Base-by-base conservation (phyloP, 306 rosid species). In the Nissolia schottii region DNA sequence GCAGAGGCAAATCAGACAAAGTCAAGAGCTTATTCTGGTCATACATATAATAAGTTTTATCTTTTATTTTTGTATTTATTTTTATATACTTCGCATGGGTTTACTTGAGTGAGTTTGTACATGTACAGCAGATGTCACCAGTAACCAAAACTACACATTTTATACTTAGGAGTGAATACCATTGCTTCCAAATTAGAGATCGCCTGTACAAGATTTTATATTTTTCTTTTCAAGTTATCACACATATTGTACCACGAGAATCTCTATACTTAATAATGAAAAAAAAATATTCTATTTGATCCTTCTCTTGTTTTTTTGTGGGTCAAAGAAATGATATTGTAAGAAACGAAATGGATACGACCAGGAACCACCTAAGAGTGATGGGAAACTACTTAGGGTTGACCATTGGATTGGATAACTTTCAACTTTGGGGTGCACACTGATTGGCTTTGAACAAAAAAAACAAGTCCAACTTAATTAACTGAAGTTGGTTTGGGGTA, bases 101-200 rank as follows among this genome's bases (percentile, higher is more conserved):
- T n/a, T 90, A 84, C 91, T 85, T 63, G 96, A 85, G 96, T 84
- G 96, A 88, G 85, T 79, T 56, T 80, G 78, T 79, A 77, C 81
- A 78, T 85, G 89, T 80, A 83, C 76, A 81, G 15, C 72, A 71
- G 29, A 80, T 69, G 70, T 85, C 82, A 82, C 91, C 96, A 77
- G 88, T 82, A 77, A 79, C 88, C 87, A 81, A 78, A 75, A 59
- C 14, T 65, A 71, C 50, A 82, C 41, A 34, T 60, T 68, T 73
- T 11, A 29, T 49, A 70, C 53, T 8, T 38, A 49, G 61, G 66
- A 23, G 71, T 49, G 79, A 67, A 59, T 74, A 25, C 53, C 55
- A 24, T 28, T 67, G 28, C 57, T 14, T 73, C 4, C 5, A 12
- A 48, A 25, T 5, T 38, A 65, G 43, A 11, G 24, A 8, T 40